Percentiles rank a stretch among this genome's conserved stretches.
phyloP scores from a whole-genome alignment of 345 rosid species.

The Sisymbrium irio region DNA sequence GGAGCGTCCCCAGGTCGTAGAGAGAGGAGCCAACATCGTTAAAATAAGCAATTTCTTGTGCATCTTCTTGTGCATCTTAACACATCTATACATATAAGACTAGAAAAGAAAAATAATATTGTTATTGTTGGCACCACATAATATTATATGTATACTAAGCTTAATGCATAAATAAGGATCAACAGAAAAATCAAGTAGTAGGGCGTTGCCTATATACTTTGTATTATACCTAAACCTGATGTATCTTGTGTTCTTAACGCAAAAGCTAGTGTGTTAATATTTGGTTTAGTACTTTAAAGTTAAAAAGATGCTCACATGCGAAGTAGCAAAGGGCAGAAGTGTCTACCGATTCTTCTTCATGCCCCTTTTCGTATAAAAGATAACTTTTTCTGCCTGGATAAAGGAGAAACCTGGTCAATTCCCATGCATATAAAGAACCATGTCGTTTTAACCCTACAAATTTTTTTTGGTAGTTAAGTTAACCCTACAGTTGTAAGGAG shows the following conservation, averaged over 20 bases:
- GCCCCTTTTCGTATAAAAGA: not conserved
- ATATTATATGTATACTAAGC: conserved; percentile 1
- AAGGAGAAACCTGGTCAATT: not conserved
- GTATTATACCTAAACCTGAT: conserved; percentile 5
- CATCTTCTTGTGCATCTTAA: conserved; percentile 18
- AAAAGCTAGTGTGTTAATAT: not conserved
- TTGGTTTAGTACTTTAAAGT: not conserved
- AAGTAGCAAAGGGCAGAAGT: not conserved
- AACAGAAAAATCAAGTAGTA: conserved; percentile 7
- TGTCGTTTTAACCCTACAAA: too few relatives aligned
- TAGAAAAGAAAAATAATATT: not conserved
- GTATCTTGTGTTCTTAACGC: not conserved
- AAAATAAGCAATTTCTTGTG: conserved; percentile 7
- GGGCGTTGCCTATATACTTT: conserved; percentile 8
- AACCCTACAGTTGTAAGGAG: too few relatives aligned
- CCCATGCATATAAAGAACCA: not conserved
- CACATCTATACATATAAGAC: conserved; percentile 24
- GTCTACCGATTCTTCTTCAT: not conserved
- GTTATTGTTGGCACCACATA: not conserved
- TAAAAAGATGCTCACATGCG: not conserved
- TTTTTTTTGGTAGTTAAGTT: too few relatives aligned
- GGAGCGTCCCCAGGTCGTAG: conserved; percentile 28
- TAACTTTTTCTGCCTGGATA: not conserved
- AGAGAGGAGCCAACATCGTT: conserved; percentile 33
- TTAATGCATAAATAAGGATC: conserved; percentile 22